phyloP scores from a whole-genome alignment of 2,329 filamentous ascomycete species.

The Sporothrix phasma region DNA sequence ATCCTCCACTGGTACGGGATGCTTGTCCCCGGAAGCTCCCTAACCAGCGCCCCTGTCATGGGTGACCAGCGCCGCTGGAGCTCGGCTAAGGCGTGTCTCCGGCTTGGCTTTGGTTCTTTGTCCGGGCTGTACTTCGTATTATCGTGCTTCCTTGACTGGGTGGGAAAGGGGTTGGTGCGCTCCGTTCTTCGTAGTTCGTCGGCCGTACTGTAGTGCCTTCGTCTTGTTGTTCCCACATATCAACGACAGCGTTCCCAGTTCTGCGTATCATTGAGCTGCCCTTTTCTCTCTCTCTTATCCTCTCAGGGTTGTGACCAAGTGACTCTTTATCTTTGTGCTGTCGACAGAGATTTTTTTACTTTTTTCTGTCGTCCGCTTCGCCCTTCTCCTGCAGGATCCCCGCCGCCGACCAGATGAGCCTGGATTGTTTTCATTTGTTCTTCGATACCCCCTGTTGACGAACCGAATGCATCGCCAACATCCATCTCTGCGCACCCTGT shows the following conservation, averaged over 20 bases:
- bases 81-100: not conserved
- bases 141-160: not conserved
- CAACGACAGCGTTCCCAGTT: not conserved
- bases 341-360: too few species aligned
- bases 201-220: not conserved
- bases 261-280: not conserved
- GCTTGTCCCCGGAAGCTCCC: not conserved
- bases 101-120: not conserved
- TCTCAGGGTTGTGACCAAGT: not conserved
- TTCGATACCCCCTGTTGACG: not conserved
- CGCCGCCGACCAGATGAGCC: not conserved
- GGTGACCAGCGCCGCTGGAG: not conserved
- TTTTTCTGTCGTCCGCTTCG: too few species aligned
- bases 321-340: not conserved
- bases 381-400: not conserved
- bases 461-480: not conserved
- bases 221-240: conserved; percentile 6
- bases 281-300: not conserved
- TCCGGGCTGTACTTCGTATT: too few species aligned
- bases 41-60: not conserved
- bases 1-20: too few species aligned
- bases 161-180: not conserved
- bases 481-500: not conserved
- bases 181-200: not conserved
- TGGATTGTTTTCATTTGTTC: not conserved